phyloP scores from a whole-genome alignment of 495 filamentous ascomycete genomes.

The Aspergillus affinis region DNA sequence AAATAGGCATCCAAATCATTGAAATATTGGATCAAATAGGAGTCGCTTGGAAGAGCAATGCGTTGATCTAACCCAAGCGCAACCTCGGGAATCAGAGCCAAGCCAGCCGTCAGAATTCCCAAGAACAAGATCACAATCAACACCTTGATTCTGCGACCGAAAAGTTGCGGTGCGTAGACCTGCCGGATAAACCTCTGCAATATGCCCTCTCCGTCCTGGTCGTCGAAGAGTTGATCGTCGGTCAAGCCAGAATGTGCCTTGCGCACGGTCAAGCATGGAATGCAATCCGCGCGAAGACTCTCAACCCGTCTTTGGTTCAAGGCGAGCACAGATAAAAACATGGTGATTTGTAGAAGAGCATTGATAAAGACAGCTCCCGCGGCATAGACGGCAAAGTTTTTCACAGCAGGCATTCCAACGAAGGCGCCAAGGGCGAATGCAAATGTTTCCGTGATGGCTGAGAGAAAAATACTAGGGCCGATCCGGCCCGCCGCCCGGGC shows the following conservation, averaged over 20 bases:
- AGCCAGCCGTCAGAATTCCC: conserved; percentile 78
- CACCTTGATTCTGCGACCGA: conserved; percentile 76
- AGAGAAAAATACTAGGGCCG: conserved; percentile 95
- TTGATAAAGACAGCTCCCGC: conserved; percentile 97
- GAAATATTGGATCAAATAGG: conserved; percentile 92
- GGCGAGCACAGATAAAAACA: conserved; percentile 89
- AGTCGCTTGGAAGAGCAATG: conserved; percentile 88
- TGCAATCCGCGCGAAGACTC: conserved; percentile 83
- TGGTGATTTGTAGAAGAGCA: conserved; percentile 88
- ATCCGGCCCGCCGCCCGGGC: conserved; percentile 86
- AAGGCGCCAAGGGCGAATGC: conserved; percentile 91
- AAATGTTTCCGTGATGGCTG: conserved; percentile 87
- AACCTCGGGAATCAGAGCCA: conserved; percentile 81
- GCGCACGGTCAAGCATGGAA: conserved; percentile 80
- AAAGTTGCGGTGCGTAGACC: conserved; percentile 76
- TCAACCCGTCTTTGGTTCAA: conserved; percentile 89
- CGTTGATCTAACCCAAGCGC: conserved; percentile 89
- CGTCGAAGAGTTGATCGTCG: conserved; percentile 59
- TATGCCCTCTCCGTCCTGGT: conserved; percentile 63
- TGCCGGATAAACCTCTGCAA: conserved; percentile 86
- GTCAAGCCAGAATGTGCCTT: conserved; percentile 56
- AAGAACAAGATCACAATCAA: conserved; percentile 75
- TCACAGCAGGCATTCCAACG: conserved; percentile 95
- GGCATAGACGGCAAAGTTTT: conserved; percentile 95
- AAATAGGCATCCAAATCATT: conserved; percentile 94